phyloP scores from a whole-genome alignment of 441 rosid species.

The Viola pubescens region DNA sequence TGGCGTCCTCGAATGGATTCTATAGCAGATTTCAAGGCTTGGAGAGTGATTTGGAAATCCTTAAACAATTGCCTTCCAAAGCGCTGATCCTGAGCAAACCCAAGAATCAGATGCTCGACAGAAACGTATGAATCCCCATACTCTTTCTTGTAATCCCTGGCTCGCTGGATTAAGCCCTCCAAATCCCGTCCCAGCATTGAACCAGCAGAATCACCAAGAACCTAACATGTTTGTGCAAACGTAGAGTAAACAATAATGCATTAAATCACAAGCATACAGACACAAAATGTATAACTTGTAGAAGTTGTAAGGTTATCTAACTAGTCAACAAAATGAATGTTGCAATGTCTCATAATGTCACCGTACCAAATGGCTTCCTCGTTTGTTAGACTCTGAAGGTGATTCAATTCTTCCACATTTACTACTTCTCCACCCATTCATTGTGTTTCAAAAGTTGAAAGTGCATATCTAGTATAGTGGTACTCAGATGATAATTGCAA shows the following conservation, averaged over 20 bases:
- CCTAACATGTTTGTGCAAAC: slow-evolving; percentile 30
- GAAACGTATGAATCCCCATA: slow-evolving; percentile 88
- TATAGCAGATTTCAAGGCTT: slow-evolving; percentile 66
- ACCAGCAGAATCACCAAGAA: slow-evolving; percentile 82
- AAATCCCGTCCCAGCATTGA: slow-evolving; percentile 95
- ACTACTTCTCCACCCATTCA: too few relatives aligned
- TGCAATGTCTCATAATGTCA: too few relatives aligned
- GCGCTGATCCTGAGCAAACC: slow-evolving; percentile 64
- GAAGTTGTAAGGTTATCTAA: too few relatives aligned
- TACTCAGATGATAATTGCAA: too few relatives aligned
- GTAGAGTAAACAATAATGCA: slow-evolving; percentile 10
- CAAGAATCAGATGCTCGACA: slow-evolving; percentile 96
- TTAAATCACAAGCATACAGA: background rate
- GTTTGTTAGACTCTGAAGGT: too few relatives aligned
- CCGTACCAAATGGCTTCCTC: too few relatives aligned
- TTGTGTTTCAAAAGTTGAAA: too few relatives aligned
- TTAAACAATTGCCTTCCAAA: slow-evolving; percentile 83
- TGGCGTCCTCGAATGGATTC: slow-evolving; percentile 93
- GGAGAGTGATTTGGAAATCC: slow-evolving; percentile 74
- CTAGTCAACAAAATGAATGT: too few relatives aligned
- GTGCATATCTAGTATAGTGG: too few relatives aligned
- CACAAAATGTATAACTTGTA: background rate
- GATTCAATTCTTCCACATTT: too few relatives aligned
- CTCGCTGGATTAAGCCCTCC: slow-evolving; percentile 77
- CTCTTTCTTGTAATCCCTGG: slow-evolving; percentile 82